phyloP scores from a whole-genome alignment of 768 basidiomycete genomes.

The Ramaria sp. region DNA sequence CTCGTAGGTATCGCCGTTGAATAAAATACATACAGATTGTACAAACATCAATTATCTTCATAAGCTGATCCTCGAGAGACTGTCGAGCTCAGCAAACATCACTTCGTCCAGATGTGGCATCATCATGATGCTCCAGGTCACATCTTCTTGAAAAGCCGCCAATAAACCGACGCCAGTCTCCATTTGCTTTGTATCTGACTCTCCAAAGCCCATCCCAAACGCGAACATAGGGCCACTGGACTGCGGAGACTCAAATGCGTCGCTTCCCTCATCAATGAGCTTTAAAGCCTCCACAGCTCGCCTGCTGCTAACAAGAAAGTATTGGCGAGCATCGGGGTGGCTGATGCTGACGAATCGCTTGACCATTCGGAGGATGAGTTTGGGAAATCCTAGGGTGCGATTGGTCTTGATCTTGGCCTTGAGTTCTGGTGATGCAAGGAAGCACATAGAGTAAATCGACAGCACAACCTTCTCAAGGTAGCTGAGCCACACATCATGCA shows the following conservation, averaged over 20 bases:
- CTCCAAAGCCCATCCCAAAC: constrained; percentile 82
- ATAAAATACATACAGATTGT: background rate
- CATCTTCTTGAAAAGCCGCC: constrained; percentile 55
- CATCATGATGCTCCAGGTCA: constrained; percentile 64
- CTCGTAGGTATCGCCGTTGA: constrained; percentile 1
- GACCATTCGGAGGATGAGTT: constrained; percentile 61
- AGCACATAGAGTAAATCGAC: constrained; percentile 79
- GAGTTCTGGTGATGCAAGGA: constrained; percentile 65
- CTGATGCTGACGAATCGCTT: constrained; percentile 48
- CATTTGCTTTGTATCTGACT: constrained; percentile 49
- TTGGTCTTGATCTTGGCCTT: constrained; percentile 63
- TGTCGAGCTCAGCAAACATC: constrained; percentile 73
- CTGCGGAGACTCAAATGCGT: constrained; percentile 61
- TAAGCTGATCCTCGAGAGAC: constrained; percentile 26
- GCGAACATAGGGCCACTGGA: constrained; percentile 48
- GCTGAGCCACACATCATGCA: constrained; percentile 54
- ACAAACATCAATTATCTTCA: background rate
- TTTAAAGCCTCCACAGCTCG: constrained; percentile 72
- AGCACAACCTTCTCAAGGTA: constrained; percentile 73
- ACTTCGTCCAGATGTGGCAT: constrained; percentile 55
- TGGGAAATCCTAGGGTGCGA: constrained; percentile 54
- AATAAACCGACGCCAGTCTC: constrained; percentile 71
- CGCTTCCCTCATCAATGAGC: constrained; percentile 64
- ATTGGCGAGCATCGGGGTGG: constrained; percentile 39
- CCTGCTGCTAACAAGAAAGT: constrained; percentile 45